These are phyloP conservation scores for Trichosporon sp. DNA, from an alignment of 1,284 basidiomycete species.

Conservation along the genomic window DNA sequence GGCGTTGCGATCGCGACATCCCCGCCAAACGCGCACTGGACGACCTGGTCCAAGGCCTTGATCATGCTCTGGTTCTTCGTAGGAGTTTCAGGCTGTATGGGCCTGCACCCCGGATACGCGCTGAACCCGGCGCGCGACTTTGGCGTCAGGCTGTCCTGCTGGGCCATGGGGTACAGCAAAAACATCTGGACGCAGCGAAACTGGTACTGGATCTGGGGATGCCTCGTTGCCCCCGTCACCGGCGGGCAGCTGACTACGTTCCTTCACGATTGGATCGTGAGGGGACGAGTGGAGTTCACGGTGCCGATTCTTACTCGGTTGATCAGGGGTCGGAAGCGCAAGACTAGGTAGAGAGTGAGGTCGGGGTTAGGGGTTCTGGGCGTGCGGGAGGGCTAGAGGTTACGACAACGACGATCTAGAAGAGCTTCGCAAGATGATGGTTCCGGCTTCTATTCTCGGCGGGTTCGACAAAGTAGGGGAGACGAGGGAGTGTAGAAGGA, in stretches of 20 bases:
- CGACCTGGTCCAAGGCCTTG: conserved; percentile 16
- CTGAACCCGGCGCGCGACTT: conserved; percentile 47
- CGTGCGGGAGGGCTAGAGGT: too few relatives aligned
- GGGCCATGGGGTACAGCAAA: conserved; percentile 37
- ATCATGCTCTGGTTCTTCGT: conserved; percentile 21
- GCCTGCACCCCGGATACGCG: conserved; percentile 33
- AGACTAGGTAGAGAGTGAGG: neutral
- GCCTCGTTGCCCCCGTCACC: neutral
- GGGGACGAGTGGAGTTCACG: conserved; percentile 13
- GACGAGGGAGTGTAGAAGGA: too few relatives aligned
- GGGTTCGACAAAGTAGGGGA: too few relatives aligned
- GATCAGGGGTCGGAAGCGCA: neutral
- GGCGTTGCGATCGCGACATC: conserved; percentile 22
- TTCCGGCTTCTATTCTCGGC: too few relatives aligned
- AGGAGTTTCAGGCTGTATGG: conserved; percentile 24
- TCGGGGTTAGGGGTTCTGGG: too few relatives aligned
- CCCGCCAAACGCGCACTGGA: neutral
- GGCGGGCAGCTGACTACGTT: conserved; percentile 2
- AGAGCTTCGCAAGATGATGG: too few relatives aligned
- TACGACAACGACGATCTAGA: too few relatives aligned
- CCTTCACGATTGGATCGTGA: conserved; percentile 20
- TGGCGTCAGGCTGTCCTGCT: conserved; percentile 39
- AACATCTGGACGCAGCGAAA: conserved; percentile 33
- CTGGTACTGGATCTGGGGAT: conserved; percentile 36
- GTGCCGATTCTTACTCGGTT: neutral